Evolutionary conservation across 768 basidiomycete species (phyloP).

Genomic region (Amanita molliuscula): DNA sequence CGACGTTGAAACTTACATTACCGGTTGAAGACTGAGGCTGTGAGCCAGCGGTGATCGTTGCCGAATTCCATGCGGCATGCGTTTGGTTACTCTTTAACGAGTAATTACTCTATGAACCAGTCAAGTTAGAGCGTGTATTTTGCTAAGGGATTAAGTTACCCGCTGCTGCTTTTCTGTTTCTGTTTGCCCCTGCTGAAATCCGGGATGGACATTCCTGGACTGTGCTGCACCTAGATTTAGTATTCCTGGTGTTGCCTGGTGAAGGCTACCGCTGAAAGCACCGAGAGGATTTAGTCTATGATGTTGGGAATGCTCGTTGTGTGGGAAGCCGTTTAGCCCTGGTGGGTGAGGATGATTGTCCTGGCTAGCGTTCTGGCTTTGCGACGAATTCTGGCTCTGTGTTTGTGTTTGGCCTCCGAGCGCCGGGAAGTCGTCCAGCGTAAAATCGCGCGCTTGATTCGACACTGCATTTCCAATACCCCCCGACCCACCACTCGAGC

Average conservation of each 20-base stretch:
- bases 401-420: constrained; percentile 54
- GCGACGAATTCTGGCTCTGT: constrained; percentile 23
- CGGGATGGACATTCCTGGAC: constrained; percentile 36
- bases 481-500: constrained; percentile 24
- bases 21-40: constrained; percentile 17
- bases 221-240: constrained; percentile 40
- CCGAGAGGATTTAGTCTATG: constrained; percentile 52
- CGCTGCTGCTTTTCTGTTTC: constrained; percentile 61
- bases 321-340: constrained; percentile 62
- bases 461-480: constrained; percentile 18
- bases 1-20: constrained; percentile 2
- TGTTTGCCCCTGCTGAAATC: constrained; percentile 46
- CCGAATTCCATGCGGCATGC: constrained; percentile 56
- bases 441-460: constrained; percentile 55
- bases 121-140: background rate
- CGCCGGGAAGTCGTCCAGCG: constrained; percentile 87
- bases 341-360: constrained; percentile 54
- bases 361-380: constrained; percentile 23
- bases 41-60: constrained; percentile 35
- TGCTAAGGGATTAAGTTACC: constrained; percentile 23
- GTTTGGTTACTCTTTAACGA: constrained; percentile 55
- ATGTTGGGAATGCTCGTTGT: constrained; percentile 36
- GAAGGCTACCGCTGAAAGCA: constrained; percentile 29
- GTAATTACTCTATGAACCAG: constrained; percentile 38
- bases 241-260: constrained; percentile 53